These are phyloP conservation scores for Glycine tomentella DNA, from an alignment of 306 rosid species.

Conservation along the genomic window DNA sequence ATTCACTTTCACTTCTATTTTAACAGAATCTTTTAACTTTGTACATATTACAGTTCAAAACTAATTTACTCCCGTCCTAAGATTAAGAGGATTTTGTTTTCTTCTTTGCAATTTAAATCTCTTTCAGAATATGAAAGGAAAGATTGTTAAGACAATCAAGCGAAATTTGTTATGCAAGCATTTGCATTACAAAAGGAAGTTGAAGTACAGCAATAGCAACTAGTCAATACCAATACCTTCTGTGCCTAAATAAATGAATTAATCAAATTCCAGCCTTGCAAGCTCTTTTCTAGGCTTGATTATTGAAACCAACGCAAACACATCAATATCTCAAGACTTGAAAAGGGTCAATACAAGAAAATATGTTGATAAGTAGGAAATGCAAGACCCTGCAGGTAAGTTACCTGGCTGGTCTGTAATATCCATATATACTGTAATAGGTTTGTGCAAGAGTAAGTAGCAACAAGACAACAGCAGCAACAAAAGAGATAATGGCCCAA, in stretches of 20 bases:
- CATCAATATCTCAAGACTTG: background rate
- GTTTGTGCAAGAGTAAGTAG: slow-evolving; percentile 79
- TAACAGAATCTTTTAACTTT: background rate
- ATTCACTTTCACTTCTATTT: background rate
- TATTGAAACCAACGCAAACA: slow-evolving; percentile 23
- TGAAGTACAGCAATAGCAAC: slow-evolving; percentile 19
- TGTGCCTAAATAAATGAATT: slow-evolving; percentile 38
- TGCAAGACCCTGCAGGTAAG: slow-evolving; percentile 25
- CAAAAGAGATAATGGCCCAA: slow-evolving; percentile 82
- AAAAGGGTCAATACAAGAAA: slow-evolving; percentile 1
- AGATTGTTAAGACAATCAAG: slow-evolving; percentile 22
- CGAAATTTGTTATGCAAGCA: background rate
- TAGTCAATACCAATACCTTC: slow-evolving; percentile 13
- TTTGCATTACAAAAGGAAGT: slow-evolving; percentile 27
- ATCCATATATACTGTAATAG: slow-evolving; percentile 69
- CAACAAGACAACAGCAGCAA: slow-evolving; percentile 82
- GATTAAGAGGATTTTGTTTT: background rate
- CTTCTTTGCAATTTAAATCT: slow-evolving; percentile 9
- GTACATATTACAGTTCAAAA: background rate
- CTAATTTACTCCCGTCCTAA: background rate
- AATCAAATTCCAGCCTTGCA: slow-evolving; percentile 7
- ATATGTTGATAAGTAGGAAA: slow-evolving; percentile 12
- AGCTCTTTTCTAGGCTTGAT: slow-evolving; percentile 8
- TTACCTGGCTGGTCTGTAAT: slow-evolving; percentile 60
- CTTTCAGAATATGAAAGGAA: slow-evolving; percentile 12